Base-by-base conservation (phyloP, 805 yeast species). In the Nakazawaea ishiwadae region DNA sequence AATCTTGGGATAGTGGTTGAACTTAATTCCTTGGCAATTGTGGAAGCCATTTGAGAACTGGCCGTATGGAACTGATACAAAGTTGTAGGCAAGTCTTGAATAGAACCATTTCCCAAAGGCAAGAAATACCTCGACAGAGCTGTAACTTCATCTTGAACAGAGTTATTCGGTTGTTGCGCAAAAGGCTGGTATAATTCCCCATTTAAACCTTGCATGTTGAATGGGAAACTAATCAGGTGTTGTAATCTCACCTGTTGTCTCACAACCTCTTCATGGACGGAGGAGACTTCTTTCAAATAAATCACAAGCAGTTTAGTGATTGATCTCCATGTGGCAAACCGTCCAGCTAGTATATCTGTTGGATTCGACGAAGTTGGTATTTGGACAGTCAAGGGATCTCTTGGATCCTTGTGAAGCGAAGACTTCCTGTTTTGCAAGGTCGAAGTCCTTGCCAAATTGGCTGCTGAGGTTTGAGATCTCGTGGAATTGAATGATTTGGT, bases 261-360 rank as follows among this genome's bases (percentile, higher is more conserved):
- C 27, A 85, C 80, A 14, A 87, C 75, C 56, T 90, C 96, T 59
- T 90, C 96, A 57, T 89, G 93, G 43, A 86, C 90, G 11, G 84
- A 74, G 8, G 87, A 88, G 30, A 79, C 81, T 54, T 89, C 96
- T 47, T 75, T 76, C 48, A 91, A 68, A 55, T 91, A 91, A 35
- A 73, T 76, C 16, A 86, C 71, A 42, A 91, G 63, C 27, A 91
- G 82, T 47, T 80, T 78, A 44, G 89, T 79, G 42, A 90, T 77
- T 31, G 75, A 72, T 44, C 96, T 70, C 96, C 97, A 91, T 2
- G 95, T 83, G 37, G 80, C 73, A 59, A 91, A 90, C 48, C 98
- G 69, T 21, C 77, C 72, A 2, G 96, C 93, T 45, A 91, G 67
- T 5, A 85, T 76, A 44, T 90, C 97, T 1, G 97, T 89, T 9